Percentiles rank a stretch among this genome's conserved stretches.
Conservation (phyloP, 352 stramenopile species). For the Pythium brachiatum region DNA sequence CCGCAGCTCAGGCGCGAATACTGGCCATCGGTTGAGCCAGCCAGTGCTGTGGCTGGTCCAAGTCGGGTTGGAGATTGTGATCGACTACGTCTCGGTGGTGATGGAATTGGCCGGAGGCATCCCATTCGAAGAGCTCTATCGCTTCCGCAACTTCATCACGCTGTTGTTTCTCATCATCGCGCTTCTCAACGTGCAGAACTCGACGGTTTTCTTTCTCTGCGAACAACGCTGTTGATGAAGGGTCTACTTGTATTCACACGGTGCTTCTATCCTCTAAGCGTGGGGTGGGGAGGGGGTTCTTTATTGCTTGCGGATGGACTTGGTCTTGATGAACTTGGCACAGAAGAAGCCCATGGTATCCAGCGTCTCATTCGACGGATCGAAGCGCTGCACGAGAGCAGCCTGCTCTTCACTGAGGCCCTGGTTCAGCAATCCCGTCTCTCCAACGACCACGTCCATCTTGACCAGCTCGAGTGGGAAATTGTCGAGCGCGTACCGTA, state of each 20-base stretch:
- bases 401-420: constrained; percentile 74
- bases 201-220: constrained; percentile 3
- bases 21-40: background rate
- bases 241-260: background rate
- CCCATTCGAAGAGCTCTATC: background rate
- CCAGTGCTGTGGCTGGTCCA: background rate
- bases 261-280: background rate
- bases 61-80: constrained; percentile 6
- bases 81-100: constrained; percentile 6
- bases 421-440: constrained; percentile 65
- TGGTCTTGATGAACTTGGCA: constrained; percentile 90
- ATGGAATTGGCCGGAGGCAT: constrained; percentile 6
- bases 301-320: constrained; percentile 34
- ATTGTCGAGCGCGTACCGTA: constrained; percentile 83
- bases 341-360: constrained; percentile 96
- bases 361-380: constrained; percentile 65
- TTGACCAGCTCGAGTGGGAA: constrained; percentile 84
- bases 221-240: too few relatives aligned
- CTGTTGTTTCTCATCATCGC: constrained; percentile 13
- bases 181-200: constrained; percentile 9
- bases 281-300: background rate
- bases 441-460: constrained; percentile 56
- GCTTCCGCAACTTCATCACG: background rate
- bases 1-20: background rate
- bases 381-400: constrained; percentile 84